phyloP scores from a whole-genome alignment of 352 stramenopile species.

The Pilasporangium apinafurcum region DNA sequence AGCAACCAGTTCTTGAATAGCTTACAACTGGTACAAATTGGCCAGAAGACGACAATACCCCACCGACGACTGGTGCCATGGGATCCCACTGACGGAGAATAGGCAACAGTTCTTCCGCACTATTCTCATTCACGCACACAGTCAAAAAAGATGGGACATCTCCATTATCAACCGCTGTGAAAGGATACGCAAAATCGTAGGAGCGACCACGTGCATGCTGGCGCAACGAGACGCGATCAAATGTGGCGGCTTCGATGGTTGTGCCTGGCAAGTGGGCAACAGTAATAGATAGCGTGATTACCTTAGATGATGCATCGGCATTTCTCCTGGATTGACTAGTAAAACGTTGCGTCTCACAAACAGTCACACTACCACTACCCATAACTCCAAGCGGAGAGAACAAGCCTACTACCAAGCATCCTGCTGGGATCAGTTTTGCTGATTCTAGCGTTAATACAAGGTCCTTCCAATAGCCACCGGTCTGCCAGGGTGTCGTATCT shows the following conservation, averaged over 20 bases:
- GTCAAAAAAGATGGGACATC: constrained; percentile 37
- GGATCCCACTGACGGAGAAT: constrained; percentile 31
- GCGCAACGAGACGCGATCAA: constrained; percentile 49
- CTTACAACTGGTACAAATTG: constrained; percentile 14
- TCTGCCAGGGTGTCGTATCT: constrained; percentile 17
- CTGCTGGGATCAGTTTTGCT: constrained; percentile 25
- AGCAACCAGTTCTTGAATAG: background rate
- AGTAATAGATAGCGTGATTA: constrained; percentile 20
- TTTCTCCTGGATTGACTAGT: background rate
- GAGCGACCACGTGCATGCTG: constrained; percentile 22
- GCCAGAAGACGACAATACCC: constrained; percentile 29
- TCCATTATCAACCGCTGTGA: constrained; percentile 2
- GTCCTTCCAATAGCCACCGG: constrained; percentile 29
- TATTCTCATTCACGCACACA: constrained; percentile 46
- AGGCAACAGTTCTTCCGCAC: constrained; percentile 27
- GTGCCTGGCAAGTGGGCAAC: constrained; percentile 40
- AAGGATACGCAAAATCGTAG: constrained; percentile 24
- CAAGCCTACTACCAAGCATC: constrained; percentile 28
- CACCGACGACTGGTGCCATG: constrained; percentile 25
- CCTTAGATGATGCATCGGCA: constrained; percentile 5
- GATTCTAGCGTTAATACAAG: constrained; percentile 21
- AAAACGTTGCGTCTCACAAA: too few relatives aligned
- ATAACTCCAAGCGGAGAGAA: constrained; percentile 29
- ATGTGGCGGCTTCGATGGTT: constrained; percentile 27
- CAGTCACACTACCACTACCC: background rate